Conservation (phyloP, 2,329 filamentous ascomycete genomes). For the Xylariomycetidae sp. region DNA sequence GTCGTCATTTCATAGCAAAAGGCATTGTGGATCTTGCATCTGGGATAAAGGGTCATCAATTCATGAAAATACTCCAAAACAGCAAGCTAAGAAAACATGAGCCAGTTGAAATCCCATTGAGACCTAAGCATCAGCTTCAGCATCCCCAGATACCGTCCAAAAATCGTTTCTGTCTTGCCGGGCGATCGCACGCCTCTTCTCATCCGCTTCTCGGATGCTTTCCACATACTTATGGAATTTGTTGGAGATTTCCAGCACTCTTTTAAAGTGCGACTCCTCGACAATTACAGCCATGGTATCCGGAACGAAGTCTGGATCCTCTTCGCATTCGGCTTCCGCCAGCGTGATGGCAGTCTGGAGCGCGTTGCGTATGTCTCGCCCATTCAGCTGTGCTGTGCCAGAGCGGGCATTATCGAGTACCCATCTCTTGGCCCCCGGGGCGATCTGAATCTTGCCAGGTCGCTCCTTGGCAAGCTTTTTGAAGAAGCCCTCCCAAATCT, state of each 20-base stretch:
- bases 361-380: conserved; percentile 39
- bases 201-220: conserved; percentile 9
- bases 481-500: conserved; percentile 10
- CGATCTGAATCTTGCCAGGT: conserved; percentile 7
- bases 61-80: no score
- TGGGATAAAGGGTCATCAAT: no score
- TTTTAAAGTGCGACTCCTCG: no score
- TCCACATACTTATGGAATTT: conserved; percentile 7
- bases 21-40: no score
- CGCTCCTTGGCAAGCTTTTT: conserved; percentile 3
- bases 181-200: conserved; percentile 6
- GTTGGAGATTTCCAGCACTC: no score
- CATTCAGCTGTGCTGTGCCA: conserved; percentile 24
- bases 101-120: no score
- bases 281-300: conserved; percentile 6
- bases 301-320: conserved; percentile 17
- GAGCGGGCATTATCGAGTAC: conserved; percentile 3
- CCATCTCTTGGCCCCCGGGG: conserved; percentile 4
- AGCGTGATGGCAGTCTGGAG: no score
- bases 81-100: no score
- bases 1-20: no score
- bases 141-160: background rate
- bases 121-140: background rate
- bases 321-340: conserved; percentile 37
- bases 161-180: conserved; percentile 2